Evolutionary conservation across 495 filamentous ascomycete species (phyloP).

Genomic region (Talaromyces wortmannii): DNA sequence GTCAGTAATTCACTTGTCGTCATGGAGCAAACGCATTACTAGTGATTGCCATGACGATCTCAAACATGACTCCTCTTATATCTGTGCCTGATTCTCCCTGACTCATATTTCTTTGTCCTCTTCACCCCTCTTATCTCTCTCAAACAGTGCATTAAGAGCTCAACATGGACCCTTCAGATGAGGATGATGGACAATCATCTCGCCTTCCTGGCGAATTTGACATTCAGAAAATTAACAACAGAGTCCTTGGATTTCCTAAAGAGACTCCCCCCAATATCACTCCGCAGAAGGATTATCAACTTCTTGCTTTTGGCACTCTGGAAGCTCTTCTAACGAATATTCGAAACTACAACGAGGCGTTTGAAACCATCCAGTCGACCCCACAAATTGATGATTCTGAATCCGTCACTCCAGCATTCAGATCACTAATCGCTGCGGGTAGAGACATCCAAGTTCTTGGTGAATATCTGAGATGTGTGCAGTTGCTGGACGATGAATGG

Average conservation of each 20-base stretch:
- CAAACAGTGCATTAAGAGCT: too few species aligned
- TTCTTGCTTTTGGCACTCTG: background rate
- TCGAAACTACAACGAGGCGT: background rate
- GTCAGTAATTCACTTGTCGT: too few species aligned
- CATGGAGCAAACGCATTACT: too few species aligned
- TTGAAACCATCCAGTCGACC: background rate
- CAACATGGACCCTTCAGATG: too few species aligned
- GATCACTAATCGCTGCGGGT: background rate
- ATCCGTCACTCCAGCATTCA: background rate
- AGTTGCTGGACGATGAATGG: background rate
- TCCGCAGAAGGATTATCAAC: background rate
- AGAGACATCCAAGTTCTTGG: background rate
- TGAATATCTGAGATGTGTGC: background rate
- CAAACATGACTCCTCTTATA: too few species aligned
- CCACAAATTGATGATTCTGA: background rate
- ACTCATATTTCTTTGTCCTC: too few species aligned
- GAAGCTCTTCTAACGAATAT: background rate
- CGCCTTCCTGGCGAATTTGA: background rate
- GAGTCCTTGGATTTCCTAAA: background rate
- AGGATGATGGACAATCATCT: background rate
- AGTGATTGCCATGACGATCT: too few species aligned
- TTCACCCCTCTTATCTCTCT: too few species aligned
- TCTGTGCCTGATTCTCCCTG: too few species aligned
- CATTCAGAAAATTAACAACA: background rate
- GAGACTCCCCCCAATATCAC: background rate